Base-by-base conservation (phyloP, 2,329 filamentous ascomycete genomes). In the Rosellinia necatrix region DNA sequence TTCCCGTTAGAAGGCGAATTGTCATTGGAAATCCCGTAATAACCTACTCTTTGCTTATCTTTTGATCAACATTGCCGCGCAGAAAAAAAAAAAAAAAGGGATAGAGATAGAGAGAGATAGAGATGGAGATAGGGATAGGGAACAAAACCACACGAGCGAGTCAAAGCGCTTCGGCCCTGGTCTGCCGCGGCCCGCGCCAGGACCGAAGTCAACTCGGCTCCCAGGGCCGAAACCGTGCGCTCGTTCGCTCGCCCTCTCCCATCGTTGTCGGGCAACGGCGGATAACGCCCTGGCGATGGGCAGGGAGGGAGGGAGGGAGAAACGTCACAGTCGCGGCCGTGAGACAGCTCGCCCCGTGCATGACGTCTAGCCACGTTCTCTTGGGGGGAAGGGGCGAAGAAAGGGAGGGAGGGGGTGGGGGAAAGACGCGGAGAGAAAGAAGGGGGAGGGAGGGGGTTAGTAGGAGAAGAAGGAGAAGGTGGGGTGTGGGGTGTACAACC, bases 291-390 rank as follows among this genome's bases (percentile, higher is more conserved):
- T n/a, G n/a, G n/a, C n/a, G n/a, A n/a, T n/a, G 40, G 32, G 37
- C 42, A 48, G n/a, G 50, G 50, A 46, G 44, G 40, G 43, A 37
- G 35, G 35, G 27, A 49, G 21, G 43, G 9, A n/a, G 46, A 49
- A 43, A 58, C 50, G 44, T 58, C 50, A 44, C 32, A 54, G 44
- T 34, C n/a, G 35, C 44, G 21, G 24, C n/a, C 13, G 8, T 17
- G 34, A 19, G 40, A 46, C 19, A 17, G 29, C 21, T 25, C 15
- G 22, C 12, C 12, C 37, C 48, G 43, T 54, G 49, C 55, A 58
- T 58, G 55, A 50, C 55, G 50, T 49, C 55, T 38, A 49, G 49
- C 55, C 55, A 58, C 55, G 55, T 58, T 58, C 50, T n/a, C 41
- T 38, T 30, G 15, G 41, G 30, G 50, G 27, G 21, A 21, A 19